These are phyloP conservation scores for Botrytis byssoidea DNA, from an alignment of 2,329 filamentous ascomycete genomes.

Conservation along the genomic window DNA sequence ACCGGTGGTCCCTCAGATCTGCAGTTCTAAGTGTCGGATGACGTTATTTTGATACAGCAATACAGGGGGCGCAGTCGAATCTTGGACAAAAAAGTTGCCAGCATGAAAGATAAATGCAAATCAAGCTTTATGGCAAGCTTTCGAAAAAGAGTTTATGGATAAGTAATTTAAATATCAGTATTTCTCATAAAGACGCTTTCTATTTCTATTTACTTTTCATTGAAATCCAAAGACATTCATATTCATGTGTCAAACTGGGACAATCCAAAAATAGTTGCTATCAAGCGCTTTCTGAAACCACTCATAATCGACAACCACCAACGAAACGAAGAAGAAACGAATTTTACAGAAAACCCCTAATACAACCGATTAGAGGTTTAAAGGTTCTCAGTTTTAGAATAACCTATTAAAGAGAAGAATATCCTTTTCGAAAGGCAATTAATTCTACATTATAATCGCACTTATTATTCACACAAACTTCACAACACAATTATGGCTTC, in stretches of 20 bases:
- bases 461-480: not conserved
- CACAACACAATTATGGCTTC: conserved; percentile 49
- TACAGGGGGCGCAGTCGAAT: conserved; percentile 15
- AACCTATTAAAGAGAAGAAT: conserved; percentile 2
- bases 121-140: conserved; percentile 18
- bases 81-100: conserved; percentile 15
- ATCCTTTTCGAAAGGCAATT: not conserved
- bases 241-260: conserved; percentile 7
- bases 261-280: conserved; percentile 19
- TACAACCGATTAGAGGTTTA: not conserved
- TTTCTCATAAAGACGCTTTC: not conserved
- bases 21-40: conserved; percentile 11
- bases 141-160: not conserved
- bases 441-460: not conserved
- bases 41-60: conserved; percentile 15
- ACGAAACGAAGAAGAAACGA: conserved; percentile 18
- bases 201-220: conserved; percentile 11
- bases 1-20: not conserved
- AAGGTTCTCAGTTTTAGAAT: not conserved
- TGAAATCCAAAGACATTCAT: conserved; percentile 18
- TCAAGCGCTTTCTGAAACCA: conserved; percentile 23
- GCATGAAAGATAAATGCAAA: conserved; percentile 15
- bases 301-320: conserved; percentile 6
- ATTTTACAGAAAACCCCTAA: not conserved
- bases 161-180: not conserved